Evolutionary conservation across 208 protist species (phyloP).

Genomic region (Leishmania martiniquensis): DNA sequence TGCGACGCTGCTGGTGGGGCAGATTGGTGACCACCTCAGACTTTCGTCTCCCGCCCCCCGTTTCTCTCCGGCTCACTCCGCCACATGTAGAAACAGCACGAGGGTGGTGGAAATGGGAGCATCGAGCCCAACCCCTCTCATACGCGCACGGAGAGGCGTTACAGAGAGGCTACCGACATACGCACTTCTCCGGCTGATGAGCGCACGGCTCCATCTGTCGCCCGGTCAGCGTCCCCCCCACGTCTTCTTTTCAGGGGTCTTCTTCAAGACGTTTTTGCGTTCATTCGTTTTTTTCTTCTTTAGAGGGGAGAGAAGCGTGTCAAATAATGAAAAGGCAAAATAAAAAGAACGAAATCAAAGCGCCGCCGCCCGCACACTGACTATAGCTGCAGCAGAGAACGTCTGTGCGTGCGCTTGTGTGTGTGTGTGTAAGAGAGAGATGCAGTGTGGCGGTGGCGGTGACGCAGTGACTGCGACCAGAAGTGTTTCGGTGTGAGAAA

Average conservation of each 20-base stretch:
- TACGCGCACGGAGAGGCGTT: background rate
- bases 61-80: too few species aligned
- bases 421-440: background rate
- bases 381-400: slow-evolving; percentile 2
- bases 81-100: too few species aligned
- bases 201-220: background rate
- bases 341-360: slow-evolving; percentile 12
- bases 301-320: background rate
- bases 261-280: background rate
- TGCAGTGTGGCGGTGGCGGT: background rate
- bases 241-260: background rate
- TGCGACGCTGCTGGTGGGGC: background rate
- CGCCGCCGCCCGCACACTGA: background rate
- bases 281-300: background rate
- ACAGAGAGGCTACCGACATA: background rate
- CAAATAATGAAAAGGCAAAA: slow-evolving; percentile 31
- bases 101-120: too few species aligned
- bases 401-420: too few species aligned
- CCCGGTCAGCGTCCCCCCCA: background rate
- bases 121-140: slow-evolving; percentile 2
- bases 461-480: background rate
- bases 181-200: background rate
- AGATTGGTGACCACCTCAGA: background rate
- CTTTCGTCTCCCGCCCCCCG: slow-evolving; percentile 24
- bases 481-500: slow-evolving; percentile 8